phyloP scores from a whole-genome alignment of 1,139 yeast genomes.

The Keqinozyma sinolaborantium region DNA sequence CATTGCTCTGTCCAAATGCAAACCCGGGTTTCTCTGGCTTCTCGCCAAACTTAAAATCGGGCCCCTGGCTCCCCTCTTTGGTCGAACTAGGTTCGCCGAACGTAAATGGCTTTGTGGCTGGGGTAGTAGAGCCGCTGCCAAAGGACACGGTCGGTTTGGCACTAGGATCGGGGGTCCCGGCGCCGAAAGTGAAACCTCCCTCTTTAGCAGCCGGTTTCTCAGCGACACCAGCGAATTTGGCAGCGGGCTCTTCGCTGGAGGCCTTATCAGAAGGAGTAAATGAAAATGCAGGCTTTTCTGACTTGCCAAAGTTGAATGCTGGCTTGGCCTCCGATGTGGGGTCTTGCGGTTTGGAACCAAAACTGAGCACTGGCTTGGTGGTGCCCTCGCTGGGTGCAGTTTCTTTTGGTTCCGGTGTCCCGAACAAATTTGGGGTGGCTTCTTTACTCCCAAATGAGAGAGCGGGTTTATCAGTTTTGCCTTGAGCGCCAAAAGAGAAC shows the following conservation, averaged over 20 bases:
- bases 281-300: conserved; percentile 5
- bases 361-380: conserved; percentile 5
- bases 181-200: not conserved
- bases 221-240: not conserved
- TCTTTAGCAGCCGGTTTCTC: not conserved
- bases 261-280: too few species aligned
- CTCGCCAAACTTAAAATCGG: too few species aligned
- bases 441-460: conserved; percentile 6
- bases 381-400: too few species aligned
- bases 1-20: not conserved
- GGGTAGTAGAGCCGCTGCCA: too few species aligned
- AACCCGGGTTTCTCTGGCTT: not conserved
- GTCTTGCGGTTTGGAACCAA: conserved; percentile 6
- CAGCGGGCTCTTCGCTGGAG: not conserved
- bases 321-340: conserved; percentile 4
- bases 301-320: conserved; percentile 11
- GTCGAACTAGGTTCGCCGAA: too few species aligned
- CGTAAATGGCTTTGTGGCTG: too few species aligned
- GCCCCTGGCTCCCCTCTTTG: too few species aligned
- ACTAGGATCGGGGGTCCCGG: too few species aligned
- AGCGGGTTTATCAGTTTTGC: conserved; percentile 4
- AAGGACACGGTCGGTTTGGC: too few species aligned
- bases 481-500: conserved; percentile 4
- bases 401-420: too few species aligned
- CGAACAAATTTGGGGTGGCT: too few species aligned